These are phyloP conservation scores for Rhodotorula kratochvilovae DNA, from an alignment of 768 basidiomycete species.

Conservation along the genomic window DNA sequence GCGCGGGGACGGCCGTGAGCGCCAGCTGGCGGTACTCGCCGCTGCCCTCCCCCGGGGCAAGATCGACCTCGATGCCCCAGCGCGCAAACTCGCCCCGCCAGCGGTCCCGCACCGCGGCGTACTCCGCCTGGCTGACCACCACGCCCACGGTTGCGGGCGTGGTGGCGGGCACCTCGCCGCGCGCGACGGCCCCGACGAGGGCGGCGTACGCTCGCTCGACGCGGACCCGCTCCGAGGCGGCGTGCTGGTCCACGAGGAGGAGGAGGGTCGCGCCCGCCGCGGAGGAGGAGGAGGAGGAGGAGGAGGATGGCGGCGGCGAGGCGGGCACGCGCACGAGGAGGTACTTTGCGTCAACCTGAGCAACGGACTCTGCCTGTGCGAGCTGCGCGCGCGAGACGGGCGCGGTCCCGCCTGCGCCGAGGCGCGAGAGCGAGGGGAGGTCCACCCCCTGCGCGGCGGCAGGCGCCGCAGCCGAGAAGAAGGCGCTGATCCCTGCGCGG, in stretches of 20 bases:
- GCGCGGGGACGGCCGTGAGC: conserved; percentile 62
- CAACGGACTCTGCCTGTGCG: conserved; percentile 57
- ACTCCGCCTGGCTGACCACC: conserved; percentile 51
- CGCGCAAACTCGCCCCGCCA: not conserved
- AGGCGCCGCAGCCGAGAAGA: conserved; percentile 11
- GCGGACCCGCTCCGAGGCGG: conserved; percentile 91
- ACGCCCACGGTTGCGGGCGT: conserved; percentile 45
- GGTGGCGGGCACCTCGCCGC: conserved; percentile 49
- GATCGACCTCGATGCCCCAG: not conserved
- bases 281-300: not conserved
- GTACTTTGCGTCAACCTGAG: conserved; percentile 88
- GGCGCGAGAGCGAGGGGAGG: not conserved
- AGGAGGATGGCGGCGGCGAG: conserved; percentile 47
- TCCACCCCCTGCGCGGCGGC: no score
- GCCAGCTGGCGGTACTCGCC: conserved; percentile 62
- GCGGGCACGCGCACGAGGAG: conserved; percentile 51
- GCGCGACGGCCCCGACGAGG: conserved; percentile 45
- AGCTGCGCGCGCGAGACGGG: no score
- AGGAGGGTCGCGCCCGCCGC: conserved; percentile 48
- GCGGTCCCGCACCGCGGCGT: not conserved
- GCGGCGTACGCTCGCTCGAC: conserved; percentile 76
- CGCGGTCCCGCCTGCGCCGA: not conserved
- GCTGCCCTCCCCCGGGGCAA: conserved; percentile 33
- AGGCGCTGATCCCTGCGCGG: not conserved
- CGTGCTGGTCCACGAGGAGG: conserved; percentile 90